phyloP scores from a whole-genome alignment of 805 yeast genomes.

The Lipomyces sp. region DNA sequence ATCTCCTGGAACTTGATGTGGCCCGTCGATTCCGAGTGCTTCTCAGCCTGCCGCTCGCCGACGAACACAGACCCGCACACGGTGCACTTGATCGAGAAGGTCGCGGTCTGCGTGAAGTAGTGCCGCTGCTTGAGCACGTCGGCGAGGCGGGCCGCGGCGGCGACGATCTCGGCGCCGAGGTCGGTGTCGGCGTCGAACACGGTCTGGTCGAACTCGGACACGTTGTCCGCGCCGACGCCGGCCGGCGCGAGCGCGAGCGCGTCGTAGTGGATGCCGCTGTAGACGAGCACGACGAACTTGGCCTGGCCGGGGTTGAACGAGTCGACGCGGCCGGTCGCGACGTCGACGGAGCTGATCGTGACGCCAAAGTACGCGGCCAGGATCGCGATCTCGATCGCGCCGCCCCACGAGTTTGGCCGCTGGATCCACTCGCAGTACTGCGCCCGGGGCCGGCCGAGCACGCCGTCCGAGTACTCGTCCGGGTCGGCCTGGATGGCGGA shows the following conservation, averaged over 20 bases:
- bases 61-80: slow-evolving; percentile 50
- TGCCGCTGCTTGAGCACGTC: slow-evolving; percentile 48
- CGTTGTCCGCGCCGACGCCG: slow-evolving; percentile 32
- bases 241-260: slow-evolving; percentile 47
- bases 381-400: slow-evolving; percentile 72
- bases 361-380: slow-evolving; percentile 52
- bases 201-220: slow-evolving; percentile 39
- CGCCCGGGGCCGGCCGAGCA: slow-evolving; percentile 50
- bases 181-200: slow-evolving; percentile 43
- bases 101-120: slow-evolving; percentile 63
- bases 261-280: slow-evolving; percentile 75
- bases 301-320: slow-evolving; percentile 48
- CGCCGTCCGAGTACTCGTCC: slow-evolving; percentile 51
- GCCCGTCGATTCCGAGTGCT: slow-evolving; percentile 61
- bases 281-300: slow-evolving; percentile 54
- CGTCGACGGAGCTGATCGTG: slow-evolving; percentile 59
- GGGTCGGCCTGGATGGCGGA: slow-evolving; percentile 45
- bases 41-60: slow-evolving; percentile 63
- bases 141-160: slow-evolving; percentile 44
- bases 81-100: slow-evolving; percentile 55
- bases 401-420: slow-evolving; percentile 70
- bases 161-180: slow-evolving; percentile 39
- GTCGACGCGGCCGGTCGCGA: slow-evolving; percentile 58
- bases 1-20: slow-evolving; percentile 61
- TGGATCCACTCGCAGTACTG: slow-evolving; percentile 62